Evolutionary conservation across 106 monocot species (phyloP).

Genomic region (Phalaenopsis equestris): DNA sequence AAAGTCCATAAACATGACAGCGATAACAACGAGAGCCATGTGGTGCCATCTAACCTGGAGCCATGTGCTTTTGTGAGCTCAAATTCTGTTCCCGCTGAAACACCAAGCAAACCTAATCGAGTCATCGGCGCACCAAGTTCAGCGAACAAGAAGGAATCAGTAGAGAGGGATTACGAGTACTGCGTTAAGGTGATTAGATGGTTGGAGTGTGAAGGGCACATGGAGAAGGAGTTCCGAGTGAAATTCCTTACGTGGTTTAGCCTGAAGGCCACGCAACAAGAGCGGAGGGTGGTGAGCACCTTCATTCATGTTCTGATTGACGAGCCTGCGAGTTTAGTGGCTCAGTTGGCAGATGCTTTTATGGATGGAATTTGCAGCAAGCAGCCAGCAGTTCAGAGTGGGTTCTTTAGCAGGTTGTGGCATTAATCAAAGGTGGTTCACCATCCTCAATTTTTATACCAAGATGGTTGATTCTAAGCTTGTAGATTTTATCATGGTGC

Average conservation of each 20-base stretch:
- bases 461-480: background rate
- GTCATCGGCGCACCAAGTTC: conserved; percentile 21
- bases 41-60: conserved; percentile 8
- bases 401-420: conserved; percentile 52
- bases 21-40: conserved; percentile 25
- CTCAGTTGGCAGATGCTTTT: conserved; percentile 71
- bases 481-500: background rate
- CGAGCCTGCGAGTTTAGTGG: conserved; percentile 65
- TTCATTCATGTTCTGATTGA: conserved; percentile 77
- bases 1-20: conserved; percentile 15
- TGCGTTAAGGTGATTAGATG: conserved; percentile 87
- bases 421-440: conserved; percentile 18
- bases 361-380: conserved; percentile 68
- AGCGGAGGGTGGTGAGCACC: conserved; percentile 66
- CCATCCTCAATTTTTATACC: background rate
- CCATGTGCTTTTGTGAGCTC: conserved; percentile 33
- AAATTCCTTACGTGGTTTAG: conserved; percentile 94
- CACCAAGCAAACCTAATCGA: conserved; percentile 38
- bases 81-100: conserved; percentile 31
- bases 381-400: conserved; percentile 24
- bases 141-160: conserved; percentile 26
- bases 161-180: conserved; percentile 71
- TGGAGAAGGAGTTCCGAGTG: conserved; percentile 83
- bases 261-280: conserved; percentile 62
- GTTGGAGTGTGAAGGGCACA: conserved; percentile 78